These are phyloP conservation scores for Trypanosoma cruzi DNA, from an alignment of 208 protist genomes.

Conservation along the genomic window DNA sequence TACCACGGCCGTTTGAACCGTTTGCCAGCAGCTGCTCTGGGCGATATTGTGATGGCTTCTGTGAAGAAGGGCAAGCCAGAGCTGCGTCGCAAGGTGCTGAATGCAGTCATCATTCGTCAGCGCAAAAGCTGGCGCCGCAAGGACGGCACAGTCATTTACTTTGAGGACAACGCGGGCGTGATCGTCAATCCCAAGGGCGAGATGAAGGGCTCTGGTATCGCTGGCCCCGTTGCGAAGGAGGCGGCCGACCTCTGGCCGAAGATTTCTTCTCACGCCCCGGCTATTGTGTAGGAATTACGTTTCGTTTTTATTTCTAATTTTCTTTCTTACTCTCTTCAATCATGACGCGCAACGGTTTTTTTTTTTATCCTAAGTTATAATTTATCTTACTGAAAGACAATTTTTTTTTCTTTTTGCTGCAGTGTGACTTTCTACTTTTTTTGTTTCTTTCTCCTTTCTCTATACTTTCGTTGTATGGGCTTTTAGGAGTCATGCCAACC, in stretches of 20 bases:
- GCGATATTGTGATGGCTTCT: constrained; percentile 99
- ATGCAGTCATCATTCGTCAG: constrained; percentile 99
- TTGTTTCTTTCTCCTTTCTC: not conserved
- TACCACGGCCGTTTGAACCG: constrained; percentile 99
- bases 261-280: constrained; percentile 96
- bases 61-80: constrained; percentile 99
- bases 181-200: constrained; percentile 99
- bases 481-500: constrained; percentile 72
- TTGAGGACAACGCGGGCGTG: constrained; percentile 99
- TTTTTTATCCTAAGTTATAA: not conserved
- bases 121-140: constrained; percentile 98
- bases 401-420: too few relatives aligned
- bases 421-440: not conserved
- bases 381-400: not conserved
- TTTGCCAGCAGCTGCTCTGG: constrained; percentile 97
- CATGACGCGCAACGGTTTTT: not conserved
- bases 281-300: constrained; percentile 94
- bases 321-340: too few relatives aligned
- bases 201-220: constrained; percentile 99
- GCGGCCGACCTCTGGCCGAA: constrained; percentile 99
- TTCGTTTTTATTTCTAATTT: constrained; percentile 2
- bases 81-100: constrained; percentile 99
- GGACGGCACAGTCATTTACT: constrained; percentile 99
- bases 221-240: constrained; percentile 99
- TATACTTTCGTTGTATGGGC: not conserved